These are phyloP conservation scores for Termitomyces sp. DNA, from an alignment of 768 basidiomycete genomes.

Conservation along the genomic window DNA sequence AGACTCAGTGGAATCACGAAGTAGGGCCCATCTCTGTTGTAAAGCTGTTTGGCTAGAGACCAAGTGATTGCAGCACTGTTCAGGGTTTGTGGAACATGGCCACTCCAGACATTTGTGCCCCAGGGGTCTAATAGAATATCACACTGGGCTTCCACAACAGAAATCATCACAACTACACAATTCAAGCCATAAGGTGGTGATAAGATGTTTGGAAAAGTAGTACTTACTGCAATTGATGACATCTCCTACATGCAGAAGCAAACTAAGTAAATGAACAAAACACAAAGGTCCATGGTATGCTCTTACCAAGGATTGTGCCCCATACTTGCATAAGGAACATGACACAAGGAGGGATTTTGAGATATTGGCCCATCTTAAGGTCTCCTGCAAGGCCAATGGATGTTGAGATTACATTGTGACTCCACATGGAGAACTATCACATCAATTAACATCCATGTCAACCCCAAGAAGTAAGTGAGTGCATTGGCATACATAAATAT, in stretches of 20 bases:
- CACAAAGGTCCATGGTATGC: neutral
- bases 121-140: slow-evolving; percentile 43
- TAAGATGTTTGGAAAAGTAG: too few species aligned
- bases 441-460: neutral
- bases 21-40: slow-evolving; percentile 49
- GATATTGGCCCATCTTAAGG: slow-evolving; percentile 69
- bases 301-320: slow-evolving; percentile 52
- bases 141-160: slow-evolving; percentile 30
- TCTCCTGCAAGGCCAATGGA: slow-evolving; percentile 50
- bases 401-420: slow-evolving; percentile 26
- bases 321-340: slow-evolving; percentile 49
- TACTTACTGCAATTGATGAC: slow-evolving; percentile 31
- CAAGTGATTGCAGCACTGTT: slow-evolving; percentile 60
- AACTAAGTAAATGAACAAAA: neutral
- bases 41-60: slow-evolving; percentile 56
- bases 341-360: slow-evolving; percentile 19
- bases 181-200: too few species aligned
- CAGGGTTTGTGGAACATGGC: slow-evolving; percentile 42
- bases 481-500: slow-evolving; percentile 47
- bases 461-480: neutral
- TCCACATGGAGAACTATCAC: slow-evolving; percentile 60
- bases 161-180: too few species aligned
- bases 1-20: slow-evolving; percentile 49
- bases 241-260: slow-evolving; percentile 20
- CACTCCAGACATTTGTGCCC: slow-evolving; percentile 61